Percentiles rank a stretch among this genome's conserved stretches.
These are phyloP conservation scores for Phascolomyces articulosus DNA, from an alignment of 371 early-diverging fungal species.

Conservation along the genomic window DNA sequence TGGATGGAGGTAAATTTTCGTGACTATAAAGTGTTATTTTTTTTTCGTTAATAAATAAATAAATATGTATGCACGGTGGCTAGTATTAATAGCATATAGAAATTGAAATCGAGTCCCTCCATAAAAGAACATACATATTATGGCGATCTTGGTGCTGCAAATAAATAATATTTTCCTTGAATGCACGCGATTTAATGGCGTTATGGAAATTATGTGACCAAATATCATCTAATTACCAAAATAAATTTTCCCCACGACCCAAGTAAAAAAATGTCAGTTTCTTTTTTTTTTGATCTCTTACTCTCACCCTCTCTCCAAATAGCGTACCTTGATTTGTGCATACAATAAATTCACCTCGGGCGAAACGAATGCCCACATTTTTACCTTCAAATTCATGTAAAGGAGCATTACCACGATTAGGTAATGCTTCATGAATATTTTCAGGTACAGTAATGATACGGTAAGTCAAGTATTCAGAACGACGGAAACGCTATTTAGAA, in stretches of 20 bases:
- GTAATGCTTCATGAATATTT: slow-evolving; percentile 35
- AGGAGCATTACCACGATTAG: slow-evolving; percentile 43
- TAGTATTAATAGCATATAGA: too few relatives aligned
- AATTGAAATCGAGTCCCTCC: too few relatives aligned
- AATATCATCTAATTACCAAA: slow-evolving; percentile 44
- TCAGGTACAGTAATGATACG: slow-evolving; percentile 46
- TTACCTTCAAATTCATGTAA: slow-evolving; percentile 53
- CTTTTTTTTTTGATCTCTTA: not conserved
- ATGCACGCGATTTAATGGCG: slow-evolving; percentile 44
- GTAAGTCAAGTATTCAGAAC: slow-evolving; percentile 38
- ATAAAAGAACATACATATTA: slow-evolving; percentile 30
- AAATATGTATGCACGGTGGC: not conserved
- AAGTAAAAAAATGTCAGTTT: not conserved
- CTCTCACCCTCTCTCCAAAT: not conserved
- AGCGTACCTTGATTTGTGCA: slow-evolving; percentile 52
- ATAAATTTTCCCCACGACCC: too few relatives aligned
- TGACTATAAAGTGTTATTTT: slow-evolving; percentile 22
- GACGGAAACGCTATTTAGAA: slow-evolving; percentile 38
- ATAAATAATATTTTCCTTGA: slow-evolving; percentile 41
- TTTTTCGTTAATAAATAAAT: not conserved
- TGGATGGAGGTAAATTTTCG: slow-evolving; percentile 41
- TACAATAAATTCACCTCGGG: slow-evolving; percentile 45
- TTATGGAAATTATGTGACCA: slow-evolving; percentile 53
- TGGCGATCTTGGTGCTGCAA: slow-evolving; percentile 41
- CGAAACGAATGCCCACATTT: slow-evolving; percentile 50